phyloP scores from a whole-genome alignment of 1,139 yeast species.

The Taphrina communis region DNA sequence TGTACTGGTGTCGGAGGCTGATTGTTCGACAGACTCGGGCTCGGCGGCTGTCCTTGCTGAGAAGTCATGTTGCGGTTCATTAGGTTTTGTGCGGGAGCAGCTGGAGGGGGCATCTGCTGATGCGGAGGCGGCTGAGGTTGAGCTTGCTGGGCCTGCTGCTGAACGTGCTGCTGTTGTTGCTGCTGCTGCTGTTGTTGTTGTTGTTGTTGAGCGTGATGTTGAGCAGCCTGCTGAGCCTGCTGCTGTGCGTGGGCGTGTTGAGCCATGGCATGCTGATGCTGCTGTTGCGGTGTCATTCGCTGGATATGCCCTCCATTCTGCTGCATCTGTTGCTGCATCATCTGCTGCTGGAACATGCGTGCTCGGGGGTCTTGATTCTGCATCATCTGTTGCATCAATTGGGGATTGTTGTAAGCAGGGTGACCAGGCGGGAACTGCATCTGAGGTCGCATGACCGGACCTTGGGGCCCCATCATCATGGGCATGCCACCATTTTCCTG shows the following conservation, averaged over 20 bases:
- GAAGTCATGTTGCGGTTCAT: slow-evolving; percentile 43
- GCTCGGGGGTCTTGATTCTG: slow-evolving; percentile 36
- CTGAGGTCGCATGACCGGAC: slow-evolving; percentile 41
- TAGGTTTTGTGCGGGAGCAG: slow-evolving; percentile 43
- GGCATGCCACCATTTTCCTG: slow-evolving; percentile 39
- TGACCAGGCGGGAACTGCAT: slow-evolving; percentile 39
- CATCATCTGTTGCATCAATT: slow-evolving; percentile 41
- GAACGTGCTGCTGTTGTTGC: slow-evolving; percentile 43
- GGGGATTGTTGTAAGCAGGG: slow-evolving; percentile 39
- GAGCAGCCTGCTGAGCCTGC: slow-evolving; percentile 42
- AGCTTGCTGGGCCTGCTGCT: slow-evolving; percentile 45
- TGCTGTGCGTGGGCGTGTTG: slow-evolving; percentile 38
- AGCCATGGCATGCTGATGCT: slow-evolving; percentile 41
- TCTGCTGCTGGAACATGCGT: slow-evolving; percentile 35
- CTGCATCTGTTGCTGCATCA: slow-evolving; percentile 38
- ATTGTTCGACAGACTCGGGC: slow-evolving; percentile 51
- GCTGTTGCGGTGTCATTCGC: slow-evolving; percentile 46
- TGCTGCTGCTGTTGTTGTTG: slow-evolving; percentile 45
- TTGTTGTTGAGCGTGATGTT: slow-evolving; percentile 46
- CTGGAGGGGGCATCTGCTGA: slow-evolving; percentile 47
- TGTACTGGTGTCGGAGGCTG: slow-evolving; percentile 58
- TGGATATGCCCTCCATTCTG: slow-evolving; percentile 49
- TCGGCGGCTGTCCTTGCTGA: slow-evolving; percentile 48
- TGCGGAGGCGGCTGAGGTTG: slow-evolving; percentile 36
- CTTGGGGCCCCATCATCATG: slow-evolving; percentile 42